Percentiles rank a stretch among this genome's conserved stretches.
Conservation (phyloP, 352 stramenopile genomes). For the Phytophthora citrophthora region DNA sequence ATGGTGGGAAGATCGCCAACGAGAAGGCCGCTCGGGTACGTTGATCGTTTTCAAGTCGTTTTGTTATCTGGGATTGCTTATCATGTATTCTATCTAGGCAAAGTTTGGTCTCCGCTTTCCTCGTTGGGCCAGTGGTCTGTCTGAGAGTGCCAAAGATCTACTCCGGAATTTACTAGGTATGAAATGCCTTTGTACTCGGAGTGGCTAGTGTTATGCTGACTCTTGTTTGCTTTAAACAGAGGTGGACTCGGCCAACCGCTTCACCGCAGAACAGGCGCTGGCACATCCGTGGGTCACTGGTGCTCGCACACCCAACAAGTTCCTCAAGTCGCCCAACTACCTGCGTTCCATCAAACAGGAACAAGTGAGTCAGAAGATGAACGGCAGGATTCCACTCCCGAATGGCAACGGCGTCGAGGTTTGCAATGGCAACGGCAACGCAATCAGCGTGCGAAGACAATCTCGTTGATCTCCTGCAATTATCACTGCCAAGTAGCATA, state of each 20-base stretch:
- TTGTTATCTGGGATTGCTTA: conserved; percentile 9
- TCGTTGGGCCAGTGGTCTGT: conserved; percentile 91
- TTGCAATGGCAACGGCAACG: conserved; percentile 21
- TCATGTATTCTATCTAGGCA: conserved; percentile 43
- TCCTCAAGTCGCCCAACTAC: conserved; percentile 88
- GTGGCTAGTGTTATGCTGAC: neutral
- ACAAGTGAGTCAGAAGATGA: conserved; percentile 47
- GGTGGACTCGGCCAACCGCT: conserved; percentile 80
- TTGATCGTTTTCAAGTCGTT: neutral
- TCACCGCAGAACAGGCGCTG: conserved; percentile 82
- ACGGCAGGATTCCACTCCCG: conserved; percentile 27
- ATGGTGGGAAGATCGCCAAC: conserved; percentile 88
- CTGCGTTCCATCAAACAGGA: conserved; percentile 84
- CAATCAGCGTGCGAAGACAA: conserved; percentile 65
- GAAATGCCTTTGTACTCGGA: neutral
- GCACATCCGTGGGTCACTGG: conserved; percentile 89
- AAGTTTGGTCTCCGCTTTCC: conserved; percentile 97
- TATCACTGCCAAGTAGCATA: neutral
- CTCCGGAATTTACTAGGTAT: conserved; percentile 79
- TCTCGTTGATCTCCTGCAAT: conserved; percentile 53
- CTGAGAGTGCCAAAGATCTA: conserved; percentile 87
- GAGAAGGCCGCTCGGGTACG: conserved; percentile 74
- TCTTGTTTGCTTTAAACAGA: conserved; percentile 42
- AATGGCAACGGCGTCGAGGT: conserved; percentile 22
- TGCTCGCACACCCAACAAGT: conserved; percentile 87